phyloP scores from a whole-genome alignment of 441 rosid species.

The Corymbia calophylla region DNA sequence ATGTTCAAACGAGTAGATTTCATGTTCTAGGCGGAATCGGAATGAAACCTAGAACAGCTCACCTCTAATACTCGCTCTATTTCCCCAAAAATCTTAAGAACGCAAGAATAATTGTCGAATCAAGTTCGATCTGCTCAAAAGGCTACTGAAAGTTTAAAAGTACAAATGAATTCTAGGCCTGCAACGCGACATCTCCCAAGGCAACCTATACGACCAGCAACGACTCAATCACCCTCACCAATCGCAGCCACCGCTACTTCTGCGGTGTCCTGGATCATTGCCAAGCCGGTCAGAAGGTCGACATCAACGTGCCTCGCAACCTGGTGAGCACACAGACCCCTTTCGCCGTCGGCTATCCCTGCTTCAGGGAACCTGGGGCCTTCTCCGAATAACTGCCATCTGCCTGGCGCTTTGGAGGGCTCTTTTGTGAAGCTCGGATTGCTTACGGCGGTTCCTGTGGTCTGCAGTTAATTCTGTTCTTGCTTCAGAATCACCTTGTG shows the following conservation, averaged over 20 bases:
- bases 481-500: not conserved
- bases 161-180: slow-evolving; percentile 14
- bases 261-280: slow-evolving; percentile 88
- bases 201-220: slow-evolving; percentile 84
- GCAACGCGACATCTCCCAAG: slow-evolving; percentile 44
- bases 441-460: slow-evolving; percentile 1
- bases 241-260: slow-evolving; percentile 67
- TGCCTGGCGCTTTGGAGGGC: not conserved
- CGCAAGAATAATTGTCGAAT: not conserved
- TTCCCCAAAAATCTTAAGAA: not conserved
- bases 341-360: slow-evolving; percentile 25
- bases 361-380: slow-evolving; percentile 38
- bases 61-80: not conserved
- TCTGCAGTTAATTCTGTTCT: not conserved
- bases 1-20: too few relatives aligned
- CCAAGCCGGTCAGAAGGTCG: slow-evolving; percentile 76
- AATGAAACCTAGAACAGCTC: too few relatives aligned
- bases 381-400: slow-evolving; percentile 16
- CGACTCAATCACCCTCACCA: slow-evolving; percentile 64
- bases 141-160: not conserved
- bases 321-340: slow-evolving; percentile 25
- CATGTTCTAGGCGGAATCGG: too few relatives aligned
- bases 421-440: slow-evolving; percentile 8
- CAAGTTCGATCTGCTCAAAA: not conserved
- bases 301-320: slow-evolving; percentile 52